These are phyloP conservation scores for Penicillium crustosum DNA, from an alignment of 2,329 filamentous ascomycete genomes.

Conservation along the genomic window DNA sequence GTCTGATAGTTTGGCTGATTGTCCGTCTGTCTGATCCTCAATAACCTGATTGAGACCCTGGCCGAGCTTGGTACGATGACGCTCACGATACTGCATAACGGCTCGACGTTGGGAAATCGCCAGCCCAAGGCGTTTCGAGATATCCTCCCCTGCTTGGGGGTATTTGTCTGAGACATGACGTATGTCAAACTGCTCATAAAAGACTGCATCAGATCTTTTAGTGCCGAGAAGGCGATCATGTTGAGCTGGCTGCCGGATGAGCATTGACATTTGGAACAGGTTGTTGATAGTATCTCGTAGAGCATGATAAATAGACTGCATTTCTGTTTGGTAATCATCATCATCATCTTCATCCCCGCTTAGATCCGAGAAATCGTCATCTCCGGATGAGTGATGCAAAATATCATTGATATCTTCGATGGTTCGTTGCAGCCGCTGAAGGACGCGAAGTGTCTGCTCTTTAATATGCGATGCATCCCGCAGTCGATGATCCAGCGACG, in stretches of 20 bases:
- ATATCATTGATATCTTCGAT: conserved; percentile 5
- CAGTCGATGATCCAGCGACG: conserved; percentile 34
- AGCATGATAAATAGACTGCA: conserved; percentile 19
- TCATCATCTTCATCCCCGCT: background rate
- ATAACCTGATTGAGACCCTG: conserved; percentile 18
- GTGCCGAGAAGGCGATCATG: conserved; percentile 31
- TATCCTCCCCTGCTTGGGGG: background rate
- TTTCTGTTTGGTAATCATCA: conserved; percentile 6
- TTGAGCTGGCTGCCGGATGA: conserved; percentile 39
- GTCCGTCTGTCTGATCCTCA: background rate
- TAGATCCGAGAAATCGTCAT: background rate
- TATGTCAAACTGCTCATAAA: background rate
- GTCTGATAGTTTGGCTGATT: conserved; percentile 11
- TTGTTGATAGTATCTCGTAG: conserved; percentile 31
- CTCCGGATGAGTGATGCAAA: background rate
- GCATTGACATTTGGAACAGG: conserved; percentile 40
- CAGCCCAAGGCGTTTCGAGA: conserved; percentile 6
- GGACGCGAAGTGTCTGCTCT: background rate
- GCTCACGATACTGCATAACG: conserved; percentile 41
- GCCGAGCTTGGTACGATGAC: conserved; percentile 37
- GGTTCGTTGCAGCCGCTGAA: background rate
- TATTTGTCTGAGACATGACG: background rate
- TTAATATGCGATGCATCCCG: conserved; percentile 29
- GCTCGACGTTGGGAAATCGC: conserved; percentile 32
- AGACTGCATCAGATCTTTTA: background rate